phyloP scores from a whole-genome alignment of 441 rosid species.

The Hura crepitans region DNA sequence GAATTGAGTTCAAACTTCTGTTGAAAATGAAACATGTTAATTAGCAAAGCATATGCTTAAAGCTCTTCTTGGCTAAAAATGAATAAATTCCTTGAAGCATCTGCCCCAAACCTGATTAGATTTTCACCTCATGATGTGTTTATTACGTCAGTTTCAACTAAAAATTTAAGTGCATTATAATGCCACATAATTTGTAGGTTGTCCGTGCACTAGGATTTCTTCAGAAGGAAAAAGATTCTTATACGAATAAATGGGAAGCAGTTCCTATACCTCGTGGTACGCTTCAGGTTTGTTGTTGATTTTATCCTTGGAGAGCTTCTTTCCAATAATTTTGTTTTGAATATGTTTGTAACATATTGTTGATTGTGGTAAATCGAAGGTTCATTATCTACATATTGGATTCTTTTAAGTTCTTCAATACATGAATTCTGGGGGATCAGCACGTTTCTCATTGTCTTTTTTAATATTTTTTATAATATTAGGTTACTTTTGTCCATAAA shows the following conservation, averaged over 20 bases:
- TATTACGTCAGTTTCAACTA: background rate
- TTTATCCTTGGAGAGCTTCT: constrained; percentile 15
- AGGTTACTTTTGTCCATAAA: constrained; percentile 91
- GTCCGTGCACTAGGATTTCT: constrained; percentile 77
- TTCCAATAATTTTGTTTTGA: background rate
- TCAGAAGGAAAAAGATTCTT: constrained; percentile 61
- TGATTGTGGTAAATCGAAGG: background rate
- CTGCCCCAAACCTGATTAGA: background rate
- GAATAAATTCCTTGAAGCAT: background rate
- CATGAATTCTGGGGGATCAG: constrained; percentile 3
- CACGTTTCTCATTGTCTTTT: background rate
- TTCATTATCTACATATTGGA: background rate
- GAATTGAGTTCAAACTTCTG: too few relatives aligned
- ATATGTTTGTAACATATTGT: background rate
- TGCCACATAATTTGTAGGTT: constrained; percentile 47
- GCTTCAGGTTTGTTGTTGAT: constrained; percentile 83
- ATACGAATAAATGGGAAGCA: constrained; percentile 61
- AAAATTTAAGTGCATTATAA: background rate
- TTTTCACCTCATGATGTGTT: too few relatives aligned
- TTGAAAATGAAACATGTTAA: too few relatives aligned
- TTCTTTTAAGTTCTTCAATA: background rate
- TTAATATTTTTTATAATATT: background rate
- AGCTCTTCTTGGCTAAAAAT: background rate
- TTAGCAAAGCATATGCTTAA: background rate
- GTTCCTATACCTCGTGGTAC: constrained; percentile 95